phyloP scores from a whole-genome alignment of 768 basidiomycete species.

The Kwoniella shandongensis region DNA sequence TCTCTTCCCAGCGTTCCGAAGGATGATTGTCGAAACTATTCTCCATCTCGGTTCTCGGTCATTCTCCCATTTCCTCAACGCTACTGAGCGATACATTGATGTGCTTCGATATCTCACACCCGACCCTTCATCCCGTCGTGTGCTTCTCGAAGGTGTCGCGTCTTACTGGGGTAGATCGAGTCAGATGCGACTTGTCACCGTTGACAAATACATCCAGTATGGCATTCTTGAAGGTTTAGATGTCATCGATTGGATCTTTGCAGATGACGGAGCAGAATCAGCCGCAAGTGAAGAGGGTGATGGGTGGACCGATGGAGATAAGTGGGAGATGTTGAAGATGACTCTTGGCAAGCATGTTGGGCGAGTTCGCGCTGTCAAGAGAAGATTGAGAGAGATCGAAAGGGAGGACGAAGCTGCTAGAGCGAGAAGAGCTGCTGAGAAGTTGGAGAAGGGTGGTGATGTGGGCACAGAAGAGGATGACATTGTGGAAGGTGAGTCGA shows the following conservation, averaged over 20 bases:
- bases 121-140: constrained; percentile 57
- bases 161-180: constrained; percentile 80
- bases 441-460: constrained; percentile 60
- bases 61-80: constrained; percentile 96
- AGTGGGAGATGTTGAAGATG: constrained; percentile 78
- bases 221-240: constrained; percentile 94
- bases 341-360: constrained; percentile 90
- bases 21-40: constrained; percentile 81
- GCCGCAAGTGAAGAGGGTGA: constrained; percentile 54
- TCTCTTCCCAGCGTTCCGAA: constrained; percentile 67
- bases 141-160: constrained; percentile 70
- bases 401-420: constrained; percentile 86
- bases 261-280: constrained; percentile 30
- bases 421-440: constrained; percentile 61
- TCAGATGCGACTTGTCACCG: constrained; percentile 87
- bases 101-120: constrained; percentile 59
- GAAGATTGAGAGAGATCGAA: constrained; percentile 70
- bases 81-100: constrained; percentile 85
- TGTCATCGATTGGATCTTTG: constrained; percentile 80
- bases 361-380: constrained; percentile 72
- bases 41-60: constrained; percentile 90
- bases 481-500: constrained; percentile 26
- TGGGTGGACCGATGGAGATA: constrained; percentile 59
- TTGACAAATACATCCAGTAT: constrained; percentile 98
- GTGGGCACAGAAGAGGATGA: constrained; percentile 67